Base-by-base conservation (phyloP, 225 moss, liverwort and hornwort species). In the Marchantia polymorpha region DNA sequence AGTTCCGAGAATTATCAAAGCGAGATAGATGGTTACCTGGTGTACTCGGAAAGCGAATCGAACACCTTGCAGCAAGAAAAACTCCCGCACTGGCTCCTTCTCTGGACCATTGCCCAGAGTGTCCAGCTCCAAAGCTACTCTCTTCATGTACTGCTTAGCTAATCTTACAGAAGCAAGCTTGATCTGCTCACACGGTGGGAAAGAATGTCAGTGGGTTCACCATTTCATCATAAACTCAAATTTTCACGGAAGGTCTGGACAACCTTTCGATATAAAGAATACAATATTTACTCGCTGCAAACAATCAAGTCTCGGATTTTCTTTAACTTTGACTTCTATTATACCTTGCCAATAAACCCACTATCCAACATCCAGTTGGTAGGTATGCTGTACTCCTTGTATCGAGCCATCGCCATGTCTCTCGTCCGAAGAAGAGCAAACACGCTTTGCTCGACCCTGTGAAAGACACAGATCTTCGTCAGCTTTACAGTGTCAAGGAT, bases 41-140 rank as follows among this genome's bases (percentile, higher is more conserved):
- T 95, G 95, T 53, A 95, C 95, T 70, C 93, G 90, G 89, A 95
- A 95, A 69, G 95, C 93, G 80, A 95, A 95, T 49, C 95, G 91
- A 31, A 93, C 95, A 74, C 95, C 95, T 82, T 95, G 95, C 46
- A 83, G 85, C 64, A 93, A 76, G 55, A 93, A 82, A 82, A 95
- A 95, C 78, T 92, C 92, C 25, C 87, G 91, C 46, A 91, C 83
- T 47, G 92, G 95, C 80, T 93, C 95, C 67, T 88, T 92, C 48
- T 88, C 87, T 58, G 91, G 61, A 64, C 81, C 83, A 47, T 22
- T 25, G 75, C 74, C 86, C 66, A 90, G 77, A 49, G 46, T 82
- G 63, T 93, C 93, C 46, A 95, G 84, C 81, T 95, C 92, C 11
- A 55, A 72, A 54, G 95, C 87, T 52, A 95, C 93, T 85, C 95